These are phyloP conservation scores for Mrakia hoshinonis DNA, from an alignment of 768 basidiomycete genomes.

Conservation along the genomic window DNA sequence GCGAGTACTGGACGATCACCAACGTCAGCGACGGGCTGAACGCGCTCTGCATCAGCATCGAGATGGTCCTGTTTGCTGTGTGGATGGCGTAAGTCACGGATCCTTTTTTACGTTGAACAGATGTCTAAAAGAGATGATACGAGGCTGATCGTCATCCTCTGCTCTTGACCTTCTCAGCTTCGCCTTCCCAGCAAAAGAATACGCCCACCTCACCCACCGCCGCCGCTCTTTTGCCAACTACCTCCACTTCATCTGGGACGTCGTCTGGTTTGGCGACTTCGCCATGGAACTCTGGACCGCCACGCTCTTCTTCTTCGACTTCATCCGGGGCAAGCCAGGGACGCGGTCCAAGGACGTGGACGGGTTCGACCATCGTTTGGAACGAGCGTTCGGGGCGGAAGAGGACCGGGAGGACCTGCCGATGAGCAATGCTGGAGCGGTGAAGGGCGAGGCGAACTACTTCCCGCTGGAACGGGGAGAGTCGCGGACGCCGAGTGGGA, in stretches of 20 bases:
- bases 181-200: conserved; percentile 62
- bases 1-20: conserved; percentile 68
- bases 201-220: conserved; percentile 39
- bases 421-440: background rate
- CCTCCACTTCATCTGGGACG: conserved; percentile 64
- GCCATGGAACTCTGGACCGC: background rate
- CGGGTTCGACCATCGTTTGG: conserved; percentile 15
- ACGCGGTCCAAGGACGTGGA: conserved; percentile 25
- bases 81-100: conserved; percentile 69
- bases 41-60: conserved; percentile 72
- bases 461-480: background rate
- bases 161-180: background rate
- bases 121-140: background rate
- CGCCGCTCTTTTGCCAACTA: conserved; percentile 44
- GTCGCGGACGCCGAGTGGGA: background rate
- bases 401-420: background rate
- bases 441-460: too few species aligned
- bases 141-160: background rate
- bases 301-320: conserved; percentile 51
- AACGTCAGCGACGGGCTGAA: conserved; percentile 79
- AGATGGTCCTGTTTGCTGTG: conserved; percentile 76
- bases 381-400: conserved; percentile 1
- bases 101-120: too few species aligned
- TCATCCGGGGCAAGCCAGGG: conserved; percentile 40
- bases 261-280: conserved; percentile 34